phyloP scores from a whole-genome alignment of 2,329 filamentous ascomycete genomes.

The Penicillium verrucosum region DNA sequence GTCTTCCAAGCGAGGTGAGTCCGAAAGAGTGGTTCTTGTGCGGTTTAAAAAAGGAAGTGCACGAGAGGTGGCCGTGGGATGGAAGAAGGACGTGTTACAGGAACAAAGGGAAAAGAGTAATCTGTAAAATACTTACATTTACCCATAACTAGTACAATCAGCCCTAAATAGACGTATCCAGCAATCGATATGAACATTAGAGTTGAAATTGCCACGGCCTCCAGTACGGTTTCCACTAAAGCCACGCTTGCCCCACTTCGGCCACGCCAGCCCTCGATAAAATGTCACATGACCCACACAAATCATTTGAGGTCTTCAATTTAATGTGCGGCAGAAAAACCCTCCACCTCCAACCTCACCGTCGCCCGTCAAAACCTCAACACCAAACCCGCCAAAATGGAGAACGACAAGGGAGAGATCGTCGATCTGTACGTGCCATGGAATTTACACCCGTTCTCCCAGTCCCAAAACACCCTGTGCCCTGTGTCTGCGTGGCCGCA shows the following conservation, averaged over 20 bases:
- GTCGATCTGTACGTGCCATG: constrained; percentile 81
- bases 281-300: constrained; percentile 44
- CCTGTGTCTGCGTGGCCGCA: constrained; percentile 16
- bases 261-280: constrained; percentile 38
- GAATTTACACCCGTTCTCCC: constrained; percentile 15
- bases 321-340: constrained; percentile 32
- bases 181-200: neutral
- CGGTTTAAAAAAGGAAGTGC: constrained; percentile 57
- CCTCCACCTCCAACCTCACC: constrained; percentile 33
- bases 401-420: constrained; percentile 99
- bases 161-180: neutral
- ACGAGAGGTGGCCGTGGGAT: constrained; percentile 53
- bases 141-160: neutral
- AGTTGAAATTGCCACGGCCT: constrained; percentile 19
- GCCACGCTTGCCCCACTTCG: constrained; percentile 14
- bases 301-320: constrained; percentile 31
- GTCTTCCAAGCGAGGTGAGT: constrained; percentile 48
- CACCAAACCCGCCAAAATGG: constrained; percentile 68
- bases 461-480: constrained; percentile 13
- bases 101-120: constrained; percentile 32
- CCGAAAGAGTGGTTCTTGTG: constrained; percentile 56
- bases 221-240: neutral
- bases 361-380: constrained; percentile 38
- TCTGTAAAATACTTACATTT: constrained; percentile 24
- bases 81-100: constrained; percentile 48